Percentiles rank a stretch among this genome's conserved stretches.
phyloP scores from a whole-genome alignment of 768 basidiomycete species.

The Collybia nuda region DNA sequence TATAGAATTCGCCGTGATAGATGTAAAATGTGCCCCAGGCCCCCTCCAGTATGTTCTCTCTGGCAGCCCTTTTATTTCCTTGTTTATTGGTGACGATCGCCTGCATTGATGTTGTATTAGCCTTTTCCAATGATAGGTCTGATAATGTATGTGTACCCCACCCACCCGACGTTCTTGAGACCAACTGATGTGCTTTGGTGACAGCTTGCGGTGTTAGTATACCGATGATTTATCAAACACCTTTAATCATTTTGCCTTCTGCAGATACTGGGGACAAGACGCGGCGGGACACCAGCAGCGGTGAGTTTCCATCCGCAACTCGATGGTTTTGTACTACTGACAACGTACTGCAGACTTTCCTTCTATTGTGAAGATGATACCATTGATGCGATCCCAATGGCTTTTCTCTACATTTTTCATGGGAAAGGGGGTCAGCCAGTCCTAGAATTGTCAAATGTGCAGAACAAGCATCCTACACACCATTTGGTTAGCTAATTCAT shows the following conservation, averaged over 20 bases:
- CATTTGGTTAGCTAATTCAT: not conserved
- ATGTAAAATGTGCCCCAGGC: not conserved
- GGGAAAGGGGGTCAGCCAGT: slow-evolving; percentile 58
- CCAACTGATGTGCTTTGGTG: not conserved
- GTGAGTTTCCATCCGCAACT: slow-evolving; percentile 13
- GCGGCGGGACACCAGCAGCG: slow-evolving; percentile 36
- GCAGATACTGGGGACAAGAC: slow-evolving; percentile 44
- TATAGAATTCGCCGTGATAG: slow-evolving; percentile 9
- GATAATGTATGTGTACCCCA: slow-evolving; percentile 30
- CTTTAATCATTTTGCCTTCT: not conserved
- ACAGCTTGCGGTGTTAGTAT: slow-evolving; percentile 37
- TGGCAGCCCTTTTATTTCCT: slow-evolving; percentile 6
- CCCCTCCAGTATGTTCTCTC: slow-evolving; percentile 11
- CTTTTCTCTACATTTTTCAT: slow-evolving; percentile 62
- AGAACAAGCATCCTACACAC: slow-evolving; percentile 6
- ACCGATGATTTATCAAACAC: not conserved
- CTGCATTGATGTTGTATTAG: slow-evolving; percentile 14
- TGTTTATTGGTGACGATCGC: slow-evolving; percentile 12
- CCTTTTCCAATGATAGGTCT: slow-evolving; percentile 32
- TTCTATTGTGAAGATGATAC: slow-evolving; percentile 65
- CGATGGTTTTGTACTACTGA: not conserved
- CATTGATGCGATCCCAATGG: slow-evolving; percentile 61
- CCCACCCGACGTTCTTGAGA: not conserved
- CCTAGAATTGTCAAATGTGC: slow-evolving; percentile 62
- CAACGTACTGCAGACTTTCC: slow-evolving; percentile 32